phyloP scores from a whole-genome alignment of 2,329 filamentous ascomycete species.

The Berkeleyomyces rouxiae region DNA sequence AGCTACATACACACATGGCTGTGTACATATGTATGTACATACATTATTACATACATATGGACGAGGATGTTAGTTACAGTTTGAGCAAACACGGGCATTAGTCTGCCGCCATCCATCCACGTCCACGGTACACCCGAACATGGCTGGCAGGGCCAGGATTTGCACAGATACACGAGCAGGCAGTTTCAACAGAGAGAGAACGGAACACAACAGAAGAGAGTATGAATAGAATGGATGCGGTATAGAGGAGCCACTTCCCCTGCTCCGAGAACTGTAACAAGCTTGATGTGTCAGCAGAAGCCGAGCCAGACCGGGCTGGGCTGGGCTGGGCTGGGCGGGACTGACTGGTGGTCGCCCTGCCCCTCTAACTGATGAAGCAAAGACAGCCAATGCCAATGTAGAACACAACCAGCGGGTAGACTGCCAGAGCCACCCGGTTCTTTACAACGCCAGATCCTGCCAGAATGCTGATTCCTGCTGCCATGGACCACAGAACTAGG shows the following conservation, averaged over 20 bases:
- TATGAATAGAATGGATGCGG: too few species aligned
- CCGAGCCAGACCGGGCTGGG: too few species aligned
- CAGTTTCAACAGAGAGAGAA: neutral
- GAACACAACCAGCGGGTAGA: conserved; percentile 90
- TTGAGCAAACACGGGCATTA: neutral
- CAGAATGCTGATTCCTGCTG: conserved; percentile 87
- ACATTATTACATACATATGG: neutral
- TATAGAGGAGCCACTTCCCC: too few species aligned
- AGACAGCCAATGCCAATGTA: conserved; percentile 85
- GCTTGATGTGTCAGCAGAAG: too few species aligned
- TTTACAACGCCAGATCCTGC: conserved; percentile 90
- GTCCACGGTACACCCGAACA: neutral
- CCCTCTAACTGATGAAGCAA: conserved; percentile 77
- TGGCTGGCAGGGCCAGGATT: neutral
- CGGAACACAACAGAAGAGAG: too few species aligned
- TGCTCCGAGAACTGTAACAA: too few species aligned
- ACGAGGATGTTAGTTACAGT: too few species aligned
- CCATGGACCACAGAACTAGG: conserved; percentile 80
- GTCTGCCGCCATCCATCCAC: neutral
- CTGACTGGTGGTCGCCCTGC: neutral
- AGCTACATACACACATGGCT: neutral
- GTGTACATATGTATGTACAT: neutral
- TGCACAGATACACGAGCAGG: neutral
- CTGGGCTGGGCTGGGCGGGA: too few species aligned
- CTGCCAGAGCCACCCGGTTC: conserved; percentile 82